A percentile compares a stretch with the other conserved stretches of the same genome.
phyloP scores from a whole-genome alignment of 2,329 filamentous ascomycete genomes.

The Exophiala lecanii-corni region DNA sequence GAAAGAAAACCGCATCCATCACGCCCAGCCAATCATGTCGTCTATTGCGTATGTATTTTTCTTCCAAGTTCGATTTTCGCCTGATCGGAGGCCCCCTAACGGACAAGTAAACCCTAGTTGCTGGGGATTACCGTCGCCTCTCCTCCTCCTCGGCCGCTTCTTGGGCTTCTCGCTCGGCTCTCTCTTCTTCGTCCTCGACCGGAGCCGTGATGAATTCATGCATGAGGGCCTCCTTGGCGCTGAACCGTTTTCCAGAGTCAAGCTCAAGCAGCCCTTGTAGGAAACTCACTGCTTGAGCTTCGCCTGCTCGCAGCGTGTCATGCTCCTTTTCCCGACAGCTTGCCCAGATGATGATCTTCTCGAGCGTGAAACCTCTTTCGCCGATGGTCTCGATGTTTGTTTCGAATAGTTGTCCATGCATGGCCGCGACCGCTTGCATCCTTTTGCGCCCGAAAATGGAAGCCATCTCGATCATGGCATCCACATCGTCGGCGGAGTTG shows the following conservation, averaged over 20 bases:
- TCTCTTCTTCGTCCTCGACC: slow-evolving; percentile 27
- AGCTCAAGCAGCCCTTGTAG: slow-evolving; percentile 41
- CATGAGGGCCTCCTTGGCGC: slow-evolving; percentile 40
- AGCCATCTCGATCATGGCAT: slow-evolving; percentile 94
- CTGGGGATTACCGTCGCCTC: slow-evolving; percentile 1
- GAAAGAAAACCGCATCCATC: too few relatives aligned
- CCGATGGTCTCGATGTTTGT: slow-evolving; percentile 89
- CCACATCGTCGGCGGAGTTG: slow-evolving; percentile 96
- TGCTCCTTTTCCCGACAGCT: slow-evolving; percentile 67
- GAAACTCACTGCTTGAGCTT: slow-evolving; percentile 43
- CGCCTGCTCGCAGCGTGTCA: slow-evolving; percentile 39
- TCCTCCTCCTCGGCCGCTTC: slow-evolving; percentile 15
- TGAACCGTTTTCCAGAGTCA: slow-evolving; percentile 39
- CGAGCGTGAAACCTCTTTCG: slow-evolving; percentile 75
- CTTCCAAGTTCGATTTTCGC: too few relatives aligned
- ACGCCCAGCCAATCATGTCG: too few relatives aligned
- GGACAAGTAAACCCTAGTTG: too few relatives aligned
- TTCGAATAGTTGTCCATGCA: slow-evolving; percentile 90
- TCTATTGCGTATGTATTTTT: too few relatives aligned
- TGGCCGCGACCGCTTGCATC: slow-evolving; percentile 75
- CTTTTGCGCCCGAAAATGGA: slow-evolving; percentile 83
- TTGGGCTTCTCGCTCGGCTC: slow-evolving; percentile 22
- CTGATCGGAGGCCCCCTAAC: too few relatives aligned
- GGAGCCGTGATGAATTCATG: slow-evolving; percentile 44
- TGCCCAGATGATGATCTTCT: slow-evolving; percentile 94